Conservation (phyloP, 306 rosid species). For the Rosa lucieae region DNA sequence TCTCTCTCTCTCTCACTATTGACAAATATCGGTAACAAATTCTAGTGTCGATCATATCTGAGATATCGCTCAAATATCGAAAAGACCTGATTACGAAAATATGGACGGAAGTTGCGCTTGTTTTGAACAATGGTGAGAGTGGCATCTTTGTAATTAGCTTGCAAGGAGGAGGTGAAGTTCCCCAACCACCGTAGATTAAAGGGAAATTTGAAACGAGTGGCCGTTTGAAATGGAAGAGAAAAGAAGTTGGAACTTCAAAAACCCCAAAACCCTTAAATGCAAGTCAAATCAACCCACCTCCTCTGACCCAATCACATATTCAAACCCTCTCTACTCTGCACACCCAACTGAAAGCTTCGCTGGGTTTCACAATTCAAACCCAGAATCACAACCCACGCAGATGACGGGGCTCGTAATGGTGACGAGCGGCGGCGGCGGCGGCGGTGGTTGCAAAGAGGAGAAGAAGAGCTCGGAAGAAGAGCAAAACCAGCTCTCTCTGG, state of each 20-base stretch:
- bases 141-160: conserved; percentile 32
- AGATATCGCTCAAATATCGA: not conserved
- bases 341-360: not conserved
- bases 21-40: not conserved
- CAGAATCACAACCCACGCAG: not conserved
- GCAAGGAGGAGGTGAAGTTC: conserved; percentile 7
- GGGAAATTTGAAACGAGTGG: conserved; percentile 63
- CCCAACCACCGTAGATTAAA: conserved; percentile 14
- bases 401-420: conserved; percentile 82
- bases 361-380: not conserved
- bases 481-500: conserved; percentile 60
- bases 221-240: conserved; percentile 56
- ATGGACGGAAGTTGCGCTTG: not conserved
- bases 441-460: conserved; percentile 34
- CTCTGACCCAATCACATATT: conserved; percentile 12
- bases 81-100: not conserved
- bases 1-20: no score
- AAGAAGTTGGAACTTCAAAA: conserved; percentile 20
- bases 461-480: conserved; percentile 45
- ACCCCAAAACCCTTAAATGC: conserved; percentile 35
- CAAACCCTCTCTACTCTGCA: conserved; percentile 6
- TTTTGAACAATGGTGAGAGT: not conserved
- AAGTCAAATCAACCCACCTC: conserved; percentile 8
- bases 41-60: not conserved
- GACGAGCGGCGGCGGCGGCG: conserved; percentile 65